Evolutionary conservation across 768 basidiomycete genomes (phyloP).

Genomic region (Amylocystis lapponica): DNA sequence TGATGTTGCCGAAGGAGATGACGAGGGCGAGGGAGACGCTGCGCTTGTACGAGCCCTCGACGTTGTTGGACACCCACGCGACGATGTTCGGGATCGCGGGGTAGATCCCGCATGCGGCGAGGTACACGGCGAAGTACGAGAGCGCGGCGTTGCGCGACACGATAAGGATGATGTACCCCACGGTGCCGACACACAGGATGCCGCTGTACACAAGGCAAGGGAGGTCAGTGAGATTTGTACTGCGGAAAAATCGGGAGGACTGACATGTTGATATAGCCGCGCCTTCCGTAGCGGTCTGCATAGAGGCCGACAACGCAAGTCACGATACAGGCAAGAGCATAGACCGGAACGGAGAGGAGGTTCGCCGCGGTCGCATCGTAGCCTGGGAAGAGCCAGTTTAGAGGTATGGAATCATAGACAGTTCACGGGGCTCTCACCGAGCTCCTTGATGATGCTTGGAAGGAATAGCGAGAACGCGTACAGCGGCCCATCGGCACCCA

Average conservation of each 20-base stretch:
- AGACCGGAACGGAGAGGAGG: slow-evolving; percentile 73
- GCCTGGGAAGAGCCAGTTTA: slow-evolving; percentile 29
- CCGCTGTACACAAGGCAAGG: slow-evolving; percentile 10
- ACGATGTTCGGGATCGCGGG: slow-evolving; percentile 56
- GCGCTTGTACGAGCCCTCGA: slow-evolving; percentile 73
- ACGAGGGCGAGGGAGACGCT: slow-evolving; percentile 67
- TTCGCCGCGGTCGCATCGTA: slow-evolving; percentile 70
- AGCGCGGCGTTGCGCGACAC: slow-evolving; percentile 54
- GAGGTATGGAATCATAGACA: neutral
- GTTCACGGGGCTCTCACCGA: slow-evolving; percentile 26
- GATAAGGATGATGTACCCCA: slow-evolving; percentile 69
- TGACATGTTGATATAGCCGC: slow-evolving; percentile 63
- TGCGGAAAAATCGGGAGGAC: slow-evolving; percentile 15
- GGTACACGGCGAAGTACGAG: slow-evolving; percentile 67
- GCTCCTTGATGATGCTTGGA: slow-evolving; percentile 71
- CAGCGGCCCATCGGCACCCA: slow-evolving; percentile 56
- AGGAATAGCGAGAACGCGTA: slow-evolving; percentile 78
- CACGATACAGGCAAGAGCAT: slow-evolving; percentile 58
- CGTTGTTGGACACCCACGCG: slow-evolving; percentile 61
- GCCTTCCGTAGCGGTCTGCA: slow-evolving; percentile 54
- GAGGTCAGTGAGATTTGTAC: neutral
- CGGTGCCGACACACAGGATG: slow-evolving; percentile 29
- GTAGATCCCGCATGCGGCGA: slow-evolving; percentile 74
- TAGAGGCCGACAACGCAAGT: slow-evolving; percentile 60
- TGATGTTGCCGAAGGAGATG: slow-evolving; percentile 64